These are phyloP conservation scores for Leccinum disarticulatum DNA, from an alignment of 768 basidiomycete species.

Conservation along the genomic window DNA sequence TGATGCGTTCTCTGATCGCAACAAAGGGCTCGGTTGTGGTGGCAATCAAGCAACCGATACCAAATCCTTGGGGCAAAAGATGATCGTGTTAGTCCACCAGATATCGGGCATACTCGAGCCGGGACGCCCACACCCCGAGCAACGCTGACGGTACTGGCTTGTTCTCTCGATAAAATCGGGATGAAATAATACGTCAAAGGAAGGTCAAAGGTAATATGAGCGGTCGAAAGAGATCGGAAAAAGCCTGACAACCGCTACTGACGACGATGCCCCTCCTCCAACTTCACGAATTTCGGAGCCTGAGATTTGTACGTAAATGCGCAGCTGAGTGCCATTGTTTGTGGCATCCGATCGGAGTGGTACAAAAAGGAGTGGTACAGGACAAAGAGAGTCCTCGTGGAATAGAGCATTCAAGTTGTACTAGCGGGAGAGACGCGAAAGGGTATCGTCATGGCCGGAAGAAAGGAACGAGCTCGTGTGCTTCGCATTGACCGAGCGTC, in stretches of 20 bases:
- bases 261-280: conserved; percentile 63
- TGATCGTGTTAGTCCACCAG: conserved; percentile 68
- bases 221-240: conserved; percentile 74
- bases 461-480: conserved; percentile 78
- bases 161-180: conserved; percentile 54
- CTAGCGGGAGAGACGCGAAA: conserved; percentile 47
- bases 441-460: conserved; percentile 46
- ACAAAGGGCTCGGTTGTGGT: conserved; percentile 74
- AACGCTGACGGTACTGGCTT: neutral
- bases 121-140: conserved; percentile 57
- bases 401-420: conserved; percentile 65
- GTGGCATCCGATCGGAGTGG: conserved; percentile 79
- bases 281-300: conserved; percentile 35
- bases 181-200: conserved; percentile 75
- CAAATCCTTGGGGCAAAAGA: conserved; percentile 73
- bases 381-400: conserved; percentile 59
- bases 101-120: conserved; percentile 54
- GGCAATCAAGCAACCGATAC: conserved; percentile 65
- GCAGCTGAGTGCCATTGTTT: conserved; percentile 73
- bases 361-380: conserved; percentile 78
- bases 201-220: conserved; percentile 59
- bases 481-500: conserved; percentile 67
- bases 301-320: conserved; percentile 75
- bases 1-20: conserved; percentile 50
- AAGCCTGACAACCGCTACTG: conserved; percentile 81